Evolutionary conservation across 2,329 filamentous ascomycete species (phyloP), one percentile per base, ranked within the genome.

Genomic region (Talaromyces sp.): DNA sequence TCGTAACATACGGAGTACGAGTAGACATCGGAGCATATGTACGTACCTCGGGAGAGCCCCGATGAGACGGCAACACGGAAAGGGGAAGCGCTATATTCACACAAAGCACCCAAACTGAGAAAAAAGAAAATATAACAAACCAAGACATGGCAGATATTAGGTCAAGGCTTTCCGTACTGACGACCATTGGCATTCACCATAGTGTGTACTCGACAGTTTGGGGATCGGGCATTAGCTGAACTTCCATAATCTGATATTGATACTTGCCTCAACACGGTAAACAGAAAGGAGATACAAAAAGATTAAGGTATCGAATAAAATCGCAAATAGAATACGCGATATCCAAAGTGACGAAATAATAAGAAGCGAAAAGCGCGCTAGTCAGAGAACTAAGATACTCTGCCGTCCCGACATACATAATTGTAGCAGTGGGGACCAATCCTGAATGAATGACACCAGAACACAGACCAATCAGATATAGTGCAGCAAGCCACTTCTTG

Each of bases 361-460:
- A 15, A 45, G 40, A 47, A 47, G 45, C 3, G 7, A 13, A 19
- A 19, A 45, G 40, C 5, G n/a, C 45, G 45, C 45, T 49, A 49
- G 45, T 15, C 45, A 49, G 22, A 25, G 22, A 27, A 49, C 27
- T n/a, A 53, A 53, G 49, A 53, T 53, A 53, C 61, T 63, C 43
- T 60, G 63, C 63, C 63, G 63, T 64, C 10, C 54, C 54, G 36
- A 53, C 27, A n/a, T 53, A 29, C 47, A 65, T 53, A 38, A 27
- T 29, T 51, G 56, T 56, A 38, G 27, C 25, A 54, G 43, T 59
- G 63, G 63, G 34, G 54, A 59, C 22, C 38, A 64, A 64, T 64
- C 62, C 62, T 34, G 34, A 38, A 64, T 58, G 43, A 64, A 51
- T 29, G 53, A 64, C 58, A 43, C 40, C 58, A 47, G 40, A 29